These are phyloP conservation scores for Pestalotiopsis sp. DNA, from an alignment of 2,329 filamentous ascomycete species.

Conservation along the genomic window DNA sequence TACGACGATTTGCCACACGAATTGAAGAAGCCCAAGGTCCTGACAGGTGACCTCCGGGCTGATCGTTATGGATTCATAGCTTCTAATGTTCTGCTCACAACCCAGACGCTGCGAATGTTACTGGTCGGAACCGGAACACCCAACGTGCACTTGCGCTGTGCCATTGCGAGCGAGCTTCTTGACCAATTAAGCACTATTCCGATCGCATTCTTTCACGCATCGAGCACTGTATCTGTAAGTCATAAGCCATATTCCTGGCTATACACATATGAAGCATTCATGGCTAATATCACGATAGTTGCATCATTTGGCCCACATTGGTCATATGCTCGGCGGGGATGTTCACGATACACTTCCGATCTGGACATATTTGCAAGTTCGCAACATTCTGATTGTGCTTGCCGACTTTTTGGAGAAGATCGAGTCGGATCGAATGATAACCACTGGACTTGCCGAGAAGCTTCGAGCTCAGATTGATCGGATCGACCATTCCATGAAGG, in stretches of 20 bases:
- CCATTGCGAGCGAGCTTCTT: slow-evolving; percentile 5
- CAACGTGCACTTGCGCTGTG: not conserved
- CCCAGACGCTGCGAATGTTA: slow-evolving; percentile 6
- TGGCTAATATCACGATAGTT: not conserved
- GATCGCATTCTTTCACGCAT: slow-evolving; percentile 1
- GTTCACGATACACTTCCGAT: not conserved
- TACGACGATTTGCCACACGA: not conserved
- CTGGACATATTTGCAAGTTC: slow-evolving; percentile 3
- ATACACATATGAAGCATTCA: not conserved
- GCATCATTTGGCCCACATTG: slow-evolving; percentile 1
- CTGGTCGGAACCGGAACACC: not conserved
- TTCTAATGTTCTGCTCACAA: not conserved
- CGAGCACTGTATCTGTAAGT: slow-evolving; percentile 1
- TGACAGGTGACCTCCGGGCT: not conserved
- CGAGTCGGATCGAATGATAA: slow-evolving; percentile 7
- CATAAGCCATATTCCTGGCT: not conserved
- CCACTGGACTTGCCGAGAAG: slow-evolving; percentile 5
- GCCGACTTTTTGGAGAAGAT: slow-evolving; percentile 5
- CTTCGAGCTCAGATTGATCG: not conserved
- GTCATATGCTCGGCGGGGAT: slow-evolving; percentile 4
- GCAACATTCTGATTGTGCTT: slow-evolving; percentile 1
- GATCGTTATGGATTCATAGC: slow-evolving; percentile 2
- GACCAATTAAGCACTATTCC: slow-evolving; percentile 1
- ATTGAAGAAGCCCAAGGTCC: not conserved
- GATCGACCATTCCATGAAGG: slow-evolving; percentile 1